Percentiles rank a stretch among this genome's conserved stretches.
phyloP scores from a whole-genome alignment of 305 asterid species.

The Fraxinus xanthoxyloides region DNA sequence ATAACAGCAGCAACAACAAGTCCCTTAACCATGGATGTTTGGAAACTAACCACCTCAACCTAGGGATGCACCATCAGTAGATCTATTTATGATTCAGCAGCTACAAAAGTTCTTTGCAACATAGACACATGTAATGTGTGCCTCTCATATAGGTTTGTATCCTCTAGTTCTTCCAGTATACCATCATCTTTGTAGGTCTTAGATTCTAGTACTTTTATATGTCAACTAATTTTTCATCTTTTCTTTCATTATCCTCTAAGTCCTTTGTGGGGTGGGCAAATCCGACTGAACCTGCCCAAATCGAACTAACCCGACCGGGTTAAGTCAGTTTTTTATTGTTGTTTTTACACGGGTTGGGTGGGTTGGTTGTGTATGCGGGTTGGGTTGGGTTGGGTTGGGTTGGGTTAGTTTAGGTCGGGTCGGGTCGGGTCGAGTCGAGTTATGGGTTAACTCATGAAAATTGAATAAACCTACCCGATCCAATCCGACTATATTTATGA shows the following conservation, averaged over 20 bases:
- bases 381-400: too few species aligned
- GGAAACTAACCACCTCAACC: not conserved
- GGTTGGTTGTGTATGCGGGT: too few species aligned
- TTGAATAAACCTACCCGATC: too few species aligned
- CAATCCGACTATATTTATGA: too few species aligned
- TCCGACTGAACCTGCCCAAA: too few species aligned
- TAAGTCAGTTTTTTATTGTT: too few species aligned
- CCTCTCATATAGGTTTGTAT: not conserved
- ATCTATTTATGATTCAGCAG: not conserved
- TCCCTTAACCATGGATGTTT: not conserved
- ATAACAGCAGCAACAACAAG: not conserved
- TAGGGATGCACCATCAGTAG: not conserved
- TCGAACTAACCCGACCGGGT: too few species aligned
- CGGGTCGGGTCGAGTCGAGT: too few species aligned
- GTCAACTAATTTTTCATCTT: not conserved
- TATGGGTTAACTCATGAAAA: too few species aligned
- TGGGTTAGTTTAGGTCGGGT: too few species aligned
- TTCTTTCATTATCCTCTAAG: not conserved
- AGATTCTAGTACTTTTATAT: not conserved
- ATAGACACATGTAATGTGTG: not conserved
- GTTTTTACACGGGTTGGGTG: too few species aligned
- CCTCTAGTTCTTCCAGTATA: not conserved
- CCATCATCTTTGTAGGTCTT: not conserved
- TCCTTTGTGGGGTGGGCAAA: too few species aligned
- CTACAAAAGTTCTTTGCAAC: not conserved